Base-by-base conservation (phyloP, 2,329 filamentous ascomycete genomes). In the Cladorrhinum sp. region DNA sequence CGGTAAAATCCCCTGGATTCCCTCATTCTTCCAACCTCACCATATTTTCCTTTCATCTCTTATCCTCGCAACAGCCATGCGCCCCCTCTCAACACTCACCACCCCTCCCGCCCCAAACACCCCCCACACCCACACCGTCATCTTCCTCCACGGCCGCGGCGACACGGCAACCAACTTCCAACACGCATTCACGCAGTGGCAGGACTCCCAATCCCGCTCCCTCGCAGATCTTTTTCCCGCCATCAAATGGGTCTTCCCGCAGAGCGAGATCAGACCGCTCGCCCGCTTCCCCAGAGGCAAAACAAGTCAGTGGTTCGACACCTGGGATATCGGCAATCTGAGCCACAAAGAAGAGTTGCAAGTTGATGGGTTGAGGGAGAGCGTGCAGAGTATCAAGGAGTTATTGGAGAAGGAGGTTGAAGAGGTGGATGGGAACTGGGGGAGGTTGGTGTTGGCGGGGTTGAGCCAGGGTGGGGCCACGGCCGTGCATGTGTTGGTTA, bases 231-330 rank as follows among this genome's bases (percentile, higher is more conserved):
- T 76, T 80, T 76, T 81, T 26, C 79, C 80, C 1, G 72, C 74
- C 1, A 74, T 80, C 64, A 74, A 76, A 55, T 82, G 79, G 77
- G 78, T 82, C 7, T 82, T 82, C 52, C 79, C 80, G 5, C 72
- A 75, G 58, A 76, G 79, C 1, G 73, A 73, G 10, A 39, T 67
- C 23, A 65, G 66, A 24, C 58, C 68, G 57, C 68, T 69, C 46
- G 70, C 72, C 46, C 51, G 55, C 26, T 23, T 61, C 55, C 46
- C 59, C 20, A 30, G 48, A 6, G 48, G n/a, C 26, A 30, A 26
- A 7, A 50, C 59, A 59, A 73, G 74, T 9, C 77, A 80, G 60
- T 84, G 80, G 81, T 84, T 82, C 67, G 80, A 84, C 65, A 73
- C 80, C 42, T 77, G 73, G 70, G 76, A 79, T 53, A 70, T 77